Base-by-base conservation (phyloP, 129 eudicot genomes). In the Artemisia annua region DNA sequence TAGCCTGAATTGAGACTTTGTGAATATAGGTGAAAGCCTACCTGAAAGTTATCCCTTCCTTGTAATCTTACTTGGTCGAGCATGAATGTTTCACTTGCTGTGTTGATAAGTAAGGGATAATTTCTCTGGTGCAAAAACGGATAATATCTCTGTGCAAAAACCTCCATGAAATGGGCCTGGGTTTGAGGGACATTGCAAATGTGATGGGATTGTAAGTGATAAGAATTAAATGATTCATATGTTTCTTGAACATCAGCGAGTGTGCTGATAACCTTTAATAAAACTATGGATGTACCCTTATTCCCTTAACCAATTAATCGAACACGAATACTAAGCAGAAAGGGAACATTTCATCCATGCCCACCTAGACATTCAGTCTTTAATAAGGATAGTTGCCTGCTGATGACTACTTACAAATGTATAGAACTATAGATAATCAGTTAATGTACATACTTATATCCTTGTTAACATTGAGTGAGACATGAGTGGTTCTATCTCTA, bases 331-430 rank as follows among this genome's bases (percentile, higher is more conserved):
- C 53, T 16, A 18, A 65, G 24, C 24, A 65, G 54, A 18, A 12
- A 65, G 72, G 22, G 51, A 67, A 67, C 44, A 49, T 3, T 50
- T 15, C 24, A 12, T 10, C n/a, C 48, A 48, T 22, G 48, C 70
- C 52, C 77, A 48, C 60, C 30, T 72, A 48, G 69, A 58, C 13
- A 26, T 48, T 61, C 26, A 11, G 56, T 39, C 53, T 32, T 28
- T 30, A 5, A 18, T 15, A 61, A 49, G 52, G 64, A 51, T 57
- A 67, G 62, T 14, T 30, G 48, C 53, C 32, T 63, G 39, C 44
- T 63, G 78, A 54, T 32, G 66, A 75, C 30, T 74, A 51, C 30
- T 12, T 10, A 22, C 4, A 7, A 15, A 49, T 67, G 14, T 46
- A 18, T 62, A 30, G 18, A n/a, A n/a, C n/a, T 46, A 32, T 62